Base-by-base conservation (phyloP, 2,329 filamentous ascomycete genomes). In the Dendrostoma leiphaemia region DNA sequence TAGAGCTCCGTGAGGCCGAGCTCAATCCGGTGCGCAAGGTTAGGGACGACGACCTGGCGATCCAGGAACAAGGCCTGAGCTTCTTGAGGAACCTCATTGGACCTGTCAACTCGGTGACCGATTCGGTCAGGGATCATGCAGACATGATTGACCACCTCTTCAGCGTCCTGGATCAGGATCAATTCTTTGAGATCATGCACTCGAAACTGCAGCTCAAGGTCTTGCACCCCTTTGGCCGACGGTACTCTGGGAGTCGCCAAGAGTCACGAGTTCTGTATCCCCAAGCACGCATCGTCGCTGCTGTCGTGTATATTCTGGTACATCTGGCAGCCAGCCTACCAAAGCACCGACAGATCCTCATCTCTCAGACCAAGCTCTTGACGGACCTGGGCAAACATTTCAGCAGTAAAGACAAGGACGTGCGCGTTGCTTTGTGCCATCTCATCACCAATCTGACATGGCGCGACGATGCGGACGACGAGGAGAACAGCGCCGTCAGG, bases 41-140 rank as follows among this genome's bases (percentile, higher is more conserved):
- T 17, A 82, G 87, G 49, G 85, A 85, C 60, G 89, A 96, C 60
- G 90, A 95, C 60, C 78, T 92, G 34, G 86, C 86, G 2, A 89
- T 97, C 26, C 93, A 97, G 71, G 91, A 96, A 67, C 92, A 97
- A 70, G 90, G 88, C 0, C 81, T 97, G 17, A 88, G 95, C 63
- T 88, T 97, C 62, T 84, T 99, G 59, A 83, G 93, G 51, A 99
- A 99, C 69, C 77, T 97, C 29, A 89, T 97, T 61, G 88, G 87
- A n/a, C 57, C 49, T 54, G 83, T 86, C 47, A 62, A 83, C 69
- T 61, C 78, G 72, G 61, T 76, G 69, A 57, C 83, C 74, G 71
- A 81, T 15, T 70, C 71, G 13, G 68, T 74, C 6, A 68, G 69
- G 48, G 80, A 81, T 55, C 82, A 80, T 26, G 76, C 80, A 3